phyloP scores from a whole-genome alignment of 108 stramenopile genomes.

The Cyclostephanos tholiformis region DNA sequence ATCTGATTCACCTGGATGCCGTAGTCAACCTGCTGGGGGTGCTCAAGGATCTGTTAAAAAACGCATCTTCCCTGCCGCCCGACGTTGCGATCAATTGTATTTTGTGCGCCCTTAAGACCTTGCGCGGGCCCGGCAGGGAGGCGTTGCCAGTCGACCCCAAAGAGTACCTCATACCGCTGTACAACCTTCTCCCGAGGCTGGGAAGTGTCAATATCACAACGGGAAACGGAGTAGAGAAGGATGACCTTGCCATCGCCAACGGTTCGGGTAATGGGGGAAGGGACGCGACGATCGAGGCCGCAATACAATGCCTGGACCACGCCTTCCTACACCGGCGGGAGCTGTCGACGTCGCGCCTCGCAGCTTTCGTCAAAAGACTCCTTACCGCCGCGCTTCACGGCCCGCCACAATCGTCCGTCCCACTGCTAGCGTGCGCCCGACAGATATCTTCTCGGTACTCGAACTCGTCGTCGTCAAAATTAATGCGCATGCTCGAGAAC shows the following conservation, averaged over 20 bases:
- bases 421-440: slow-evolving; percentile 76
- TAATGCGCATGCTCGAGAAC: slow-evolving; percentile 77
- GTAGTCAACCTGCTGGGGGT: slow-evolving; percentile 80
- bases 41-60: slow-evolving; percentile 67
- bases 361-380: slow-evolving; percentile 81
- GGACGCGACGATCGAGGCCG: slow-evolving; percentile 44
- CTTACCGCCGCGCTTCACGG: slow-evolving; percentile 68
- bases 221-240: not conserved
- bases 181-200: slow-evolving; percentile 60
- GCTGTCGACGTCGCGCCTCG: slow-evolving; percentile 70
- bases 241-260: not conserved
- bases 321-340: slow-evolving; percentile 83
- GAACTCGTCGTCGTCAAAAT: slow-evolving; percentile 36
- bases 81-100: slow-evolving; percentile 83
- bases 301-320: slow-evolving; percentile 69
- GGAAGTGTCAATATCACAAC: slow-evolving; percentile 7
- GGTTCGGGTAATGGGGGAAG: not conserved
- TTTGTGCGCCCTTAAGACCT: slow-evolving; percentile 78
- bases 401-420: slow-evolving; percentile 66
- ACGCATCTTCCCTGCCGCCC: slow-evolving; percentile 66
- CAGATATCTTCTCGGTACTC: slow-evolving; percentile 77
- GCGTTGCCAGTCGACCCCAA: slow-evolving; percentile 78
- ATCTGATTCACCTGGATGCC: slow-evolving; percentile 75
- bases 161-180: slow-evolving; percentile 83
- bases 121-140: slow-evolving; percentile 85